Evolutionary conservation across 768 basidiomycete genomes (phyloP), one percentile per base, ranked within the genome.

Genomic region (Favolaschia claudopus): DNA sequence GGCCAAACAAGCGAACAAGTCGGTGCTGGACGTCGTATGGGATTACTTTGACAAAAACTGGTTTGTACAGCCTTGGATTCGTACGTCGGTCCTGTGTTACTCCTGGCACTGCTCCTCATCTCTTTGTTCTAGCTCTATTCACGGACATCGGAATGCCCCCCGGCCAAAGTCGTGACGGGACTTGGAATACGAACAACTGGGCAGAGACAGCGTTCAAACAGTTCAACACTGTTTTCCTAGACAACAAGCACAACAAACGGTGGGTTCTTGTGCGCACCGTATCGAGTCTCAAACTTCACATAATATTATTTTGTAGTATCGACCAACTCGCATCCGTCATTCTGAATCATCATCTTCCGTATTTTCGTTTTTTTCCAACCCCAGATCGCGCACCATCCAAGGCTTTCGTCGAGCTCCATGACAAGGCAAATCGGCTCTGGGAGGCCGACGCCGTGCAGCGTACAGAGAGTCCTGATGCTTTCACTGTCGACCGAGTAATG

Each of bases 131-230:
- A 56, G 55, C 24, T 15, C 3, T 3, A 4, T 56, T 14, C 29
- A 56, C 55, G 14, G 55, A 56, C 27, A 56, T 56, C 29, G 55
- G 55, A 4, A 15, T 56, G 14, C 55, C 55, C 3, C 19, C 34
- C 2, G 33, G 34, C 14, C 55, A 56, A 19, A 37, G 17, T 20
- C 55, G 55, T 2, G 55, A 56, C 17, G 33, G 49, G 5, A 27
- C 20, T 15, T 52, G 34, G 36, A 52, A 52, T 20, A 52, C 49
- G 4, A 52, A 52, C 55, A 56, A 56, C 55, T 56, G 32, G 33
- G 17, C 44, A 1, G 55, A 56, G 44, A 24, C 20, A 3, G 45
- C 33, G 1, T 56, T 29, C 38, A 46, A 33, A 13, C 24, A 20
- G 1, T 56, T 56, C n/a, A 29, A 56, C 22, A 10, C n/a, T 5